Evolutionary conservation across 306 rosid genomes (phyloP), one percentile per base, ranked within the genome.

Genomic region (Cucurbita ficifolia): DNA sequence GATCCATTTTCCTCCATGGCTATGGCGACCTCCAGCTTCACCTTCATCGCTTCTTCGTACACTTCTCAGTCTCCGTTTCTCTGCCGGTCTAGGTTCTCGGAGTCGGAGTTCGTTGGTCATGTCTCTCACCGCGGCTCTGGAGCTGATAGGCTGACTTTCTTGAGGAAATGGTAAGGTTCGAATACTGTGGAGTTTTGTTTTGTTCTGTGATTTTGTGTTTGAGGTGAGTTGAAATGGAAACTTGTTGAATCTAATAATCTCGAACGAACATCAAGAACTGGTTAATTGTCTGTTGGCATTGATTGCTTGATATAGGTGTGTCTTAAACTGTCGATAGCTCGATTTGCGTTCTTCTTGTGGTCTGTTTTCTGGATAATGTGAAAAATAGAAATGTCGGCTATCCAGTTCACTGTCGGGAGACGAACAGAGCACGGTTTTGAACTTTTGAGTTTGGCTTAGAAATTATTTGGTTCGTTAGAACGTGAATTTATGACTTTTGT

Each of bases 31-130:
- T 59, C 83, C 22, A 87, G 77, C 76, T 72, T 83, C 53, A 74
- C 83, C 69, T 79, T 81, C 62, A 57, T 87, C 57, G 84, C 91
- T 76, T 75, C 92, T 64, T 74, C 87, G 38, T 76, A 82, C 59
- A 5, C 96, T 76, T 75, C 92, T 64, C 74, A 87, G 29, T 78
- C 80, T 77, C 7, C 81, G 43, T 18, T 82, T 58, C 45, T 33
- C 14, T 81, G 39, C 35, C 79, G 71, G 38, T 73, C 81, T 19
- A 78, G 76, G 60, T 53, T 80, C 60, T 82, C 83, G 59, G 79
- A 78, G 62, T 80, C 76, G 76, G 75, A 80, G 49, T 75, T 70
- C 76, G 52, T 84, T 79, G 75, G 80, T 42, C 80, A 42, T 0
- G 48, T 54, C 54, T 51, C 84, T 64, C 79, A 79, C 10, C 60